A percentile compares a stretch with the other conserved stretches of the same genome.
Evolutionary conservation across 305 asterid species (phyloP).

Genomic region (Coffea humblotiana): DNA sequence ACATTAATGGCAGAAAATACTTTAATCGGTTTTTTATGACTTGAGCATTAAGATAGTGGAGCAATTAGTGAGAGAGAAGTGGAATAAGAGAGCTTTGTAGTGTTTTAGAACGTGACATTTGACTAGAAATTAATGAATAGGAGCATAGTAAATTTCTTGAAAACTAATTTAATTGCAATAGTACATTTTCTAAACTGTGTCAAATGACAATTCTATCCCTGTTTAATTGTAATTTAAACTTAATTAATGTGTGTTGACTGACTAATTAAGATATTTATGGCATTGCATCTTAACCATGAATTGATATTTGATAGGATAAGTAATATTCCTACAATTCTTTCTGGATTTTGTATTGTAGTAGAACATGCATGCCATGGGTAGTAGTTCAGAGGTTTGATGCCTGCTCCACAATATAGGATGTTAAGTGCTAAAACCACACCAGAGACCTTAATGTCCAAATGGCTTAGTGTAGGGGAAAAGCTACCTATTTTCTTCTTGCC

Average conservation of each 20-base stretch:
- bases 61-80: background rate
- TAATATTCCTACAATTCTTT: background rate
- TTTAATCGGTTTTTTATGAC: background rate
- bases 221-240: slow-evolving; percentile 1
- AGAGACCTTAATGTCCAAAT: background rate
- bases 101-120: background rate
- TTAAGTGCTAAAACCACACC: too few species aligned
- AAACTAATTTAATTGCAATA: background rate
- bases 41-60: background rate
- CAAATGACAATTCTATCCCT: background rate
- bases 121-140: slow-evolving; percentile 4
- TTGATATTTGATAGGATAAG: background rate
- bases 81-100: background rate
- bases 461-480: background rate
- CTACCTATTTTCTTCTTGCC: background rate
- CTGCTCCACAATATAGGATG: too few species aligned
- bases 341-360: background rate
- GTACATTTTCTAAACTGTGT: background rate
- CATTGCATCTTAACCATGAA: background rate
- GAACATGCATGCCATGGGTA: background rate
- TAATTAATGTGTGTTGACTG: background rate
- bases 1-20: background rate
- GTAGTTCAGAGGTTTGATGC: too few species aligned
- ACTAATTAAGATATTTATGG: too few species aligned
- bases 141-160: slow-evolving; percentile 6